A percentile compares a stretch with the other conserved stretches of the same genome.
phyloP scores from a whole-genome alignment of 2,329 filamentous ascomycete species.

The Aspergillus ibericus region DNA sequence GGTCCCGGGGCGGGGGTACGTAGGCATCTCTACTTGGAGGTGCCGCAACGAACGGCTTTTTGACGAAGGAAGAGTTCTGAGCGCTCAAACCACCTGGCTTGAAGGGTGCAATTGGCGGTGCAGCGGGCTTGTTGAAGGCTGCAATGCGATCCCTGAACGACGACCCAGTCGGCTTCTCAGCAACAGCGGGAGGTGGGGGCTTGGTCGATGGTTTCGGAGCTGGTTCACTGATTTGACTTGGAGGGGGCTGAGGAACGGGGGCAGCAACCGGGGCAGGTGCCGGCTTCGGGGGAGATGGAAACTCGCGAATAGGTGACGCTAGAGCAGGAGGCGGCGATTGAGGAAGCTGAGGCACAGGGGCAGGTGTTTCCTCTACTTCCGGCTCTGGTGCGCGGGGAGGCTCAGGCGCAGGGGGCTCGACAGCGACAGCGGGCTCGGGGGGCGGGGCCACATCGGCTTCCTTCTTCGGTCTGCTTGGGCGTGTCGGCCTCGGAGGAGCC shows the following conservation, averaged over 20 bases:
- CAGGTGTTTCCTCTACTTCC: constrained; percentile 26
- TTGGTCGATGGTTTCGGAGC: constrained; percentile 50
- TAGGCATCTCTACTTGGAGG: constrained; percentile 92
- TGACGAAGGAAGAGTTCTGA: constrained; percentile 72
- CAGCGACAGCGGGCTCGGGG: constrained; percentile 32
- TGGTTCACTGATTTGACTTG: constrained; percentile 35
- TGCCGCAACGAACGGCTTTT: constrained; percentile 94
- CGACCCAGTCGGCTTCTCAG: constrained; percentile 71
- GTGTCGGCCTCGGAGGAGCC: constrained; percentile 79
- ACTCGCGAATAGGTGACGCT: constrained; percentile 27
- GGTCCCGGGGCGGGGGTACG: constrained; percentile 72
- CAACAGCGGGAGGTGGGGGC: constrained; percentile 63
- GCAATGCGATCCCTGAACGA: constrained; percentile 96
- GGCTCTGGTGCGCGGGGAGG: constrained; percentile 37
- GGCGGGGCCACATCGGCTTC: constrained; percentile 49
- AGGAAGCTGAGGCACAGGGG: constrained; percentile 27
- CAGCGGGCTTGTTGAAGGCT: constrained; percentile 89
- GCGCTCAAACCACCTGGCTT: constrained; percentile 68
- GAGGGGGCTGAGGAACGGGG: constrained; percentile 32
- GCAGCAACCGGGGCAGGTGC: constrained; percentile 27
- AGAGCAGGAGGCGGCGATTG: constrained; percentile 24
- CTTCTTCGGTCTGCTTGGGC: constrained; percentile 68
- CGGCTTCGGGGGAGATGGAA: constrained; percentile 27
- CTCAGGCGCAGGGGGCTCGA: constrained; percentile 27
- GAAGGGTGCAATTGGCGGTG: constrained; percentile 84